Conservation (phyloP, 371 early-diverging fungal species). For the Gilbertella persicaria region DNA sequence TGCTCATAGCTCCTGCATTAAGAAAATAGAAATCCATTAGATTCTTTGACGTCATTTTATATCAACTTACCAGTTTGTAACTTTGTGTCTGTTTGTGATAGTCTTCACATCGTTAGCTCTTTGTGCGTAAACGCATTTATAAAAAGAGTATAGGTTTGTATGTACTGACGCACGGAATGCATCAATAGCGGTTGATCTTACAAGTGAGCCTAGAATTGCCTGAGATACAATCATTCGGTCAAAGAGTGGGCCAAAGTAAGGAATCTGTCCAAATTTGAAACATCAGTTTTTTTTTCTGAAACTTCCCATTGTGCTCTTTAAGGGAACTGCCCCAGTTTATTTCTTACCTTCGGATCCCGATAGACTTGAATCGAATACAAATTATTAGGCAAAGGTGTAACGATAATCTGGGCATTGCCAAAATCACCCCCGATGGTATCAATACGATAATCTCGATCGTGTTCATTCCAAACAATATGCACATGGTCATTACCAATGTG, state of each 20-base stretch:
- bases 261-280: conserved; percentile 40
- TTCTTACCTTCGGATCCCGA: conserved; percentile 73
- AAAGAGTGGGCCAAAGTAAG: conserved; percentile 85
- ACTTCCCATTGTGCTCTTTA: not conserved
- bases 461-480: conserved; percentile 97
- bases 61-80: conserved; percentile 47
- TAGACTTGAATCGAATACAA: conserved; percentile 75
- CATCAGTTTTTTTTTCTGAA: conserved; percentile 3
- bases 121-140: conserved; percentile 53
- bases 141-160: conserved; percentile 50
- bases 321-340: not conserved
- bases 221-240: conserved; percentile 81
- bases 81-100: conserved; percentile 62
- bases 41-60: not conserved
- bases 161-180: conserved; percentile 61
- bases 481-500: conserved; percentile 98
- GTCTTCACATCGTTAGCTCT: conserved; percentile 60
- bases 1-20: conserved; percentile 48
- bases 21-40: conserved; percentile 1
- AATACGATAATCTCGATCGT: conserved; percentile 77
- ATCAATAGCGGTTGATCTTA: conserved; percentile 83
- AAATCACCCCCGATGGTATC: conserved; percentile 96
- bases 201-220: conserved; percentile 75
- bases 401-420: conserved; percentile 92
- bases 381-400: conserved; percentile 75